Conservation (phyloP, 23 red algal species). For the Gracilaria caudata region DNA sequence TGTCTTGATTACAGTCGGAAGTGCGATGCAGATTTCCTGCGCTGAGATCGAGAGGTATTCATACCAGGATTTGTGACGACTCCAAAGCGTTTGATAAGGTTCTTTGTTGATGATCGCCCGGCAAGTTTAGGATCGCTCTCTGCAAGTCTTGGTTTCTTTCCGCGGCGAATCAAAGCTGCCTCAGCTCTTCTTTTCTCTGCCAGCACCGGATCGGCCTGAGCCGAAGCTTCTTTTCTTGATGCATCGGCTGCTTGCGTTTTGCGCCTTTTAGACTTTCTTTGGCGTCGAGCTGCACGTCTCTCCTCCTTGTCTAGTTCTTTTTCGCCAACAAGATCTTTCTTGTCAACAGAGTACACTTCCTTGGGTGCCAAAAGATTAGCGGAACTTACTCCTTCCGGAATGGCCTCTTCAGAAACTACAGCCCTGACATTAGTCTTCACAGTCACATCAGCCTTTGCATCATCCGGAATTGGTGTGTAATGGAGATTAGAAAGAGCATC, state of each 20-base stretch:
- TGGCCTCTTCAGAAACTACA: slow-evolving; percentile 73
- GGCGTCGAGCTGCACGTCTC: slow-evolving; percentile 33
- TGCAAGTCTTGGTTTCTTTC: slow-evolving; percentile 41
- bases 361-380: slow-evolving; percentile 63
- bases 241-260: slow-evolving; percentile 20
- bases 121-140: slow-evolving; percentile 18
- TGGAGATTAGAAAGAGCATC: slow-evolving; percentile 73
- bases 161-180: slow-evolving; percentile 35
- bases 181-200: slow-evolving; percentile 52
- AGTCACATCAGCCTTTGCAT: slow-evolving; percentile 30
- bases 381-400: slow-evolving; percentile 79
- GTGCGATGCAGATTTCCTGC: slow-evolving; percentile 9
- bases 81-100: slow-evolving; percentile 28
- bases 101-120: background rate
- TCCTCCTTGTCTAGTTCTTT: slow-evolving; percentile 54
- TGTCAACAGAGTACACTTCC: slow-evolving; percentile 61
- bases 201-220: slow-evolving; percentile 28
- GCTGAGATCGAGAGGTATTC: background rate
- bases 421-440: slow-evolving; percentile 65
- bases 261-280: slow-evolving; percentile 41
- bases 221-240: background rate
- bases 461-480: slow-evolving; percentile 46
- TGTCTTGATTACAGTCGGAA: slow-evolving; percentile 7
- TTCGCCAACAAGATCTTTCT: slow-evolving; percentile 44
- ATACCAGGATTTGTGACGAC: background rate